A percentile compares a stretch with the other conserved stretches of the same genome.
Conservation (phyloP, 2,329 filamentous ascomycete species). For the Teratosphaeriaceae sp. region DNA sequence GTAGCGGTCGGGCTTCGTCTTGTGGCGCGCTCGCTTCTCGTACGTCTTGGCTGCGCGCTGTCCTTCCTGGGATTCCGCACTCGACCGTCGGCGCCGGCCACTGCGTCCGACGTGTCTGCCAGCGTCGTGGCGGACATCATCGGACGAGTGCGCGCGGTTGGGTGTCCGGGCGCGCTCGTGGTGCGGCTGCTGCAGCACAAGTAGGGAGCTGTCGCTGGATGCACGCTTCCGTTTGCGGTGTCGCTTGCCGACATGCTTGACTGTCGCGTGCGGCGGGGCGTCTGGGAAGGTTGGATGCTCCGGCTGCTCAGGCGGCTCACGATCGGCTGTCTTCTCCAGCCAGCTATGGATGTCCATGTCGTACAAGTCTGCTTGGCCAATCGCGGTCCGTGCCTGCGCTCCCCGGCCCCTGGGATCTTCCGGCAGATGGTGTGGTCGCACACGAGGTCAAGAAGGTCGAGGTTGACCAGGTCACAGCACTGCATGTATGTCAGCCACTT, state of each 20-base stretch:
- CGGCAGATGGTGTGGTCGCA: background rate
- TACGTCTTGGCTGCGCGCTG: constrained; percentile 24
- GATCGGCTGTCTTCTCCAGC: constrained; percentile 36
- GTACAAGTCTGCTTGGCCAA: background rate
- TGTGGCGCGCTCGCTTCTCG: constrained; percentile 39
- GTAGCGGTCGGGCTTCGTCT: constrained; percentile 42
- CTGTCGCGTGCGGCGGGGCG: constrained; percentile 5
- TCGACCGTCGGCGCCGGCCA: constrained; percentile 6
- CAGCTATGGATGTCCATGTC: constrained; percentile 42
- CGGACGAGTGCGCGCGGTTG: constrained; percentile 6
- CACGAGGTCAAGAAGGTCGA: background rate
- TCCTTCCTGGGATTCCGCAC: background rate
- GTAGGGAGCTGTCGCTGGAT: constrained; percentile 29
- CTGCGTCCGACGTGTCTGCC: constrained; percentile 4
- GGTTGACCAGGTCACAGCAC: background rate
- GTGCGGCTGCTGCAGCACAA: constrained; percentile 5
- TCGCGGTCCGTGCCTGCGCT: background rate
- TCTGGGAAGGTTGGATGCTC: constrained; percentile 14
- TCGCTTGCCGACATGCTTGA: constrained; percentile 13
- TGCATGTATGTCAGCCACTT: background rate
- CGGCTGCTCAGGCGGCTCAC: constrained; percentile 22
- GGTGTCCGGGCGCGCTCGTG: constrained; percentile 2
- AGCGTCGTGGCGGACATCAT: background rate
- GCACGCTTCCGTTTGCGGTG: constrained; percentile 28
- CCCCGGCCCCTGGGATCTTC: background rate